Percentiles rank a stretch among this genome's conserved stretches.
These are phyloP conservation scores for Diaporthe humulicola DNA, from an alignment of 2,329 filamentous ascomycete species.

Conservation along the genomic window DNA sequence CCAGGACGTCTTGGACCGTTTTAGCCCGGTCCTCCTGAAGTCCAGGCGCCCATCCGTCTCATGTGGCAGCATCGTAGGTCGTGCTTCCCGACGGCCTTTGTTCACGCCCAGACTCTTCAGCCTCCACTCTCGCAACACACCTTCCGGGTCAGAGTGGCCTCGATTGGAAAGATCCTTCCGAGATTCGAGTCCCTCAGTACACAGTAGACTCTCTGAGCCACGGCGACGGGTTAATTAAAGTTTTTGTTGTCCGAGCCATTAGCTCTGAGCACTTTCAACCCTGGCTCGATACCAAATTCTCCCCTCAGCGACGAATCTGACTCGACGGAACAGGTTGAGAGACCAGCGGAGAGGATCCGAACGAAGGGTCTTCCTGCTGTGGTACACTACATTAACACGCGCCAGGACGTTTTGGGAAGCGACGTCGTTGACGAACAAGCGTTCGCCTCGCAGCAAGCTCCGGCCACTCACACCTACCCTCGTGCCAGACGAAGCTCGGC, in stretches of 20 bases:
- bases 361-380: neutral
- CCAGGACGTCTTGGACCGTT: neutral
- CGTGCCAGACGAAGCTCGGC: slow-evolving; percentile 1
- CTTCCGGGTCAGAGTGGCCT: neutral
- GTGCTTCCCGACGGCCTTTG: neutral
- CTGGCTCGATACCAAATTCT: neutral
- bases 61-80: slow-evolving; percentile 23
- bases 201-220: neutral
- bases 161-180: neutral
- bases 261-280: neutral
- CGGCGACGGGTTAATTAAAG: neutral
- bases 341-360: slow-evolving; percentile 4
- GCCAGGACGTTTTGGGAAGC: neutral
- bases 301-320: neutral
- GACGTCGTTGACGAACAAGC: slow-evolving; percentile 9
- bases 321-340: neutral
- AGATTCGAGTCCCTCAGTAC: neutral
- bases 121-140: neutral
- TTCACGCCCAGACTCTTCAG: slow-evolving; percentile 2
- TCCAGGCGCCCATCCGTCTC: slow-evolving; percentile 16
- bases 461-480: slow-evolving; percentile 11
- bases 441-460: slow-evolving; percentile 6
- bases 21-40: neutral
- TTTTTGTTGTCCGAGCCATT: slow-evolving; percentile 11
- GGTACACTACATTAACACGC: slow-evolving; percentile 9